Evolutionary conservation across 495 filamentous ascomycete genomes (phyloP).

Genomic region (Penicillium coffeae): DNA sequence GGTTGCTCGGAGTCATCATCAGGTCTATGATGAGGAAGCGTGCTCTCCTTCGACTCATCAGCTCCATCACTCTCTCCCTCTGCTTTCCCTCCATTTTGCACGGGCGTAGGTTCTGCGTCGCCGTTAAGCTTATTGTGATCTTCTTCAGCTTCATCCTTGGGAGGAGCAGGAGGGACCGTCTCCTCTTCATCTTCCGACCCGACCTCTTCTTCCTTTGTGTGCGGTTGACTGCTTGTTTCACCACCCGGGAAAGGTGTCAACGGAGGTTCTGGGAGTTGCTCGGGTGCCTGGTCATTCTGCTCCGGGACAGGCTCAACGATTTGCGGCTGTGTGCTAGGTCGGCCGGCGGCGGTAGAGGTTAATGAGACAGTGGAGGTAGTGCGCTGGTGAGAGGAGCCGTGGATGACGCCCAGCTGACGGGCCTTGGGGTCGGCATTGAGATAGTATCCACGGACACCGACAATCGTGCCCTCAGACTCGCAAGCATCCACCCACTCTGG

Average conservation of each 20-base stretch:
- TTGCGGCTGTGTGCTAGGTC: constrained; percentile 21
- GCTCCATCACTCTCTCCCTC: constrained; percentile 10
- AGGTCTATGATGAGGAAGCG: constrained; percentile 23
- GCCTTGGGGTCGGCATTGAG: constrained; percentile 77
- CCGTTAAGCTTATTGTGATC: constrained; percentile 23
- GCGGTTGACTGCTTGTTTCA: constrained; percentile 30
- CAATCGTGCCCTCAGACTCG: constrained; percentile 87
- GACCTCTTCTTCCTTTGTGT: constrained; percentile 28
- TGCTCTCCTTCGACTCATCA: constrained; percentile 14
- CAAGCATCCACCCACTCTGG: constrained; percentile 97
- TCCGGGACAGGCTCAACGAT: constrained; percentile 4
- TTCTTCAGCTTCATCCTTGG: constrained; percentile 32
- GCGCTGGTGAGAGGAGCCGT: constrained; percentile 39
- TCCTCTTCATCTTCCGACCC: constrained; percentile 27
- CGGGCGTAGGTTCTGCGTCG: constrained; percentile 6
- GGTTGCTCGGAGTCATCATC: constrained; percentile 19
- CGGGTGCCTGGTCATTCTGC: background rate
- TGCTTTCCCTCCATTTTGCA: constrained; percentile 6
- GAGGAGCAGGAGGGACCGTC: constrained; percentile 29
- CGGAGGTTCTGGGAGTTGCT: constrained; percentile 29
- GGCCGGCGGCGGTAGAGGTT: constrained; percentile 22
- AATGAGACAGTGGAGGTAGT: constrained; percentile 34
- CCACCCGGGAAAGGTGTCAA: constrained; percentile 43
- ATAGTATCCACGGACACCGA: constrained; percentile 93
- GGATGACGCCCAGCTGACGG: constrained; percentile 51